These are phyloP conservation scores for Thraustotheca clavata DNA, from an alignment of 352 stramenopile species.

Conservation along the genomic window DNA sequence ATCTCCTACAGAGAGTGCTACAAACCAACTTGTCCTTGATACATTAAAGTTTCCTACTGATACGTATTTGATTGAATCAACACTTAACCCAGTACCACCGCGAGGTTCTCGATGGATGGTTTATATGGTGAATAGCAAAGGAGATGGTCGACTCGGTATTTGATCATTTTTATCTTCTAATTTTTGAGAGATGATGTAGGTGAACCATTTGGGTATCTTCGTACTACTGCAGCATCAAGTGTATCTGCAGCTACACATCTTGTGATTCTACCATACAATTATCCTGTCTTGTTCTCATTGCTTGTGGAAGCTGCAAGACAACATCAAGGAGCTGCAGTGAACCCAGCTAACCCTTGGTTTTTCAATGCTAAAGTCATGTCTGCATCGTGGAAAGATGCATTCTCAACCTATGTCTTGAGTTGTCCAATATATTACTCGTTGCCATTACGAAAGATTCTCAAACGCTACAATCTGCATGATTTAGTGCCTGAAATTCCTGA, in stretches of 20 bases:
- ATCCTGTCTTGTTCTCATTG: slow-evolving; percentile 67
- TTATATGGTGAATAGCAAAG: slow-evolving; percentile 72
- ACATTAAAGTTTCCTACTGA: slow-evolving; percentile 83
- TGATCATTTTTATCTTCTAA: neutral
- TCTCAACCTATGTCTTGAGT: slow-evolving; percentile 64
- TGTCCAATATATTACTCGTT: slow-evolving; percentile 78
- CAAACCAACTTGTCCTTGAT: slow-evolving; percentile 81
- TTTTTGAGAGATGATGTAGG: slow-evolving; percentile 23
- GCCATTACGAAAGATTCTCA: slow-evolving; percentile 69
- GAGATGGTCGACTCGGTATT: slow-evolving; percentile 60
- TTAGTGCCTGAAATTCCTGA: slow-evolving; percentile 80
- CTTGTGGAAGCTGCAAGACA: slow-evolving; percentile 74
- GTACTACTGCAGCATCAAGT: slow-evolving; percentile 28
- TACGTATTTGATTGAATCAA: slow-evolving; percentile 56
- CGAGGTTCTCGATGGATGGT: slow-evolving; percentile 75
- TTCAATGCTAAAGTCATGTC: slow-evolving; percentile 84
- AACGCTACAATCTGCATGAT: slow-evolving; percentile 84
- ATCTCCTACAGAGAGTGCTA: slow-evolving; percentile 67
- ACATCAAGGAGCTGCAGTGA: slow-evolving; percentile 72
- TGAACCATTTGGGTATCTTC: slow-evolving; percentile 75
- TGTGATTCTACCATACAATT: slow-evolving; percentile 87
- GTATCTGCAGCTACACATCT: slow-evolving; percentile 39
- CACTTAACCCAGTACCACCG: slow-evolving; percentile 46
- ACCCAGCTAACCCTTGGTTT: slow-evolving; percentile 55
- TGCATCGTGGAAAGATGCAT: slow-evolving; percentile 73